Percentiles rank a stretch among this genome's conserved stretches.
Evolutionary conservation across 805 yeast genomes (phyloP).

Genomic region (Komagataella pseudopastoris): DNA sequence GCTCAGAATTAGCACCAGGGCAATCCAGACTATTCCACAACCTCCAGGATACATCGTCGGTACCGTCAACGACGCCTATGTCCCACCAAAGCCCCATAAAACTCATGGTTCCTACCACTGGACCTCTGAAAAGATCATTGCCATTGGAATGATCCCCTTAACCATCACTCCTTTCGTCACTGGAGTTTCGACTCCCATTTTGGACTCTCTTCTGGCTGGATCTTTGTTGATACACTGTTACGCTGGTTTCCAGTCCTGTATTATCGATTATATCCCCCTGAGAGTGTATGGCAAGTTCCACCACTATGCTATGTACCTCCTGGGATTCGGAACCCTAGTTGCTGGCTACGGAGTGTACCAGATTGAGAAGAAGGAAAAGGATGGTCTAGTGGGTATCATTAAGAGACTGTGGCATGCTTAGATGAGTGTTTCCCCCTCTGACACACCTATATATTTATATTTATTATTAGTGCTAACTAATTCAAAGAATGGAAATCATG

Average conservation of each 20-base stretch:
- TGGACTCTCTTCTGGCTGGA: slow-evolving; percentile 18
- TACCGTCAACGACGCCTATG: slow-evolving; percentile 58
- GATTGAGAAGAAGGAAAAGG: slow-evolving; percentile 47
- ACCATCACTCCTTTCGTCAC: slow-evolving; percentile 46
- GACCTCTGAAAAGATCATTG: slow-evolving; percentile 53
- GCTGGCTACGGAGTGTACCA: slow-evolving; percentile 60
- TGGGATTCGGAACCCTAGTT: slow-evolving; percentile 50
- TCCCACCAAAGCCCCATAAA: slow-evolving; percentile 40
- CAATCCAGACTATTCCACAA: slow-evolving; percentile 17
- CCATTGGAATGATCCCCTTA: slow-evolving; percentile 51
- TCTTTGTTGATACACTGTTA: slow-evolving; percentile 49
- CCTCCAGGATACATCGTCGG: slow-evolving; percentile 69
- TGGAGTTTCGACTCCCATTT: slow-evolving; percentile 31
- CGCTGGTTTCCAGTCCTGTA: slow-evolving; percentile 67
- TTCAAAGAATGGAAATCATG: background rate
- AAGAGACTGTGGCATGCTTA: slow-evolving; percentile 21
- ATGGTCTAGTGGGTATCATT: slow-evolving; percentile 40
- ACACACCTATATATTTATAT: background rate
- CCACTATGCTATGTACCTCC: slow-evolving; percentile 40
- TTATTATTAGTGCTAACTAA: background rate
- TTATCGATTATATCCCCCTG: slow-evolving; percentile 64
- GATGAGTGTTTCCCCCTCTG: background rate
- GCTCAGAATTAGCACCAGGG: background rate
- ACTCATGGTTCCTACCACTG: slow-evolving; percentile 63
- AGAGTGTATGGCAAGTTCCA: slow-evolving; percentile 62